Conservation (phyloP, 192 early-diverging fungal species). For the Chytriomyces confervae region DNA sequence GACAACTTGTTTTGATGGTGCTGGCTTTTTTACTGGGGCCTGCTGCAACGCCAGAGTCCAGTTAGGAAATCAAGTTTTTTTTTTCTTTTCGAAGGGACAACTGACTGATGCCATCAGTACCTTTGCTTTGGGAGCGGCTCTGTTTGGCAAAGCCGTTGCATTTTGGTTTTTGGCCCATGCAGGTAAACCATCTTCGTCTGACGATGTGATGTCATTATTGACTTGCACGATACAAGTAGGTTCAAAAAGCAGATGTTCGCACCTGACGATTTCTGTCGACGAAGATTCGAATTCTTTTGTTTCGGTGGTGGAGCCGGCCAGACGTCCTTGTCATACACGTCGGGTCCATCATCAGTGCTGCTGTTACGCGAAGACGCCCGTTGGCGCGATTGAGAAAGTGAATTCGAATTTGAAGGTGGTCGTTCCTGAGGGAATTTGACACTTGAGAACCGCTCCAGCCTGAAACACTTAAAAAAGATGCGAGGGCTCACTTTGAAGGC, state of each 20-base stretch:
- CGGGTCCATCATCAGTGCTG: neutral
- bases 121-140: slow-evolving; percentile 27
- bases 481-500: slow-evolving; percentile 54
- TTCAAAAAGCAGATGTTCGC: too few relatives aligned
- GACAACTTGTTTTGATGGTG: slow-evolving; percentile 18
- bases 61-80: neutral
- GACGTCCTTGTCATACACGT: slow-evolving; percentile 53
- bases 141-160: slow-evolving; percentile 1
- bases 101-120: neutral
- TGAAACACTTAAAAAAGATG: neutral
- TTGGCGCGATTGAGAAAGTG: neutral
- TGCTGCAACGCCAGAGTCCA: neutral
- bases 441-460: neutral
- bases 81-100: too few relatives aligned
- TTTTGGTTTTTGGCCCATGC: slow-evolving; percentile 48
- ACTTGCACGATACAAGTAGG: too few relatives aligned
- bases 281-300: slow-evolving; percentile 13
- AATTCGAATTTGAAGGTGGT: neutral
- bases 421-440: neutral
- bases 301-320: slow-evolving; percentile 59
- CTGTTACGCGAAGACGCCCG: neutral
- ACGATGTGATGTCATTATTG: too few relatives aligned
- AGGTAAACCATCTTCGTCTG: slow-evolving; percentile 45
- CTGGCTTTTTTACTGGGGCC: slow-evolving; percentile 18
- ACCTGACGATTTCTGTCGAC: slow-evolving; percentile 1